Evolutionary conservation across 129 eudicot species (phyloP), one percentile per base, ranked within the genome.

Genomic region (Chrysanthemum seticuspe): DNA sequence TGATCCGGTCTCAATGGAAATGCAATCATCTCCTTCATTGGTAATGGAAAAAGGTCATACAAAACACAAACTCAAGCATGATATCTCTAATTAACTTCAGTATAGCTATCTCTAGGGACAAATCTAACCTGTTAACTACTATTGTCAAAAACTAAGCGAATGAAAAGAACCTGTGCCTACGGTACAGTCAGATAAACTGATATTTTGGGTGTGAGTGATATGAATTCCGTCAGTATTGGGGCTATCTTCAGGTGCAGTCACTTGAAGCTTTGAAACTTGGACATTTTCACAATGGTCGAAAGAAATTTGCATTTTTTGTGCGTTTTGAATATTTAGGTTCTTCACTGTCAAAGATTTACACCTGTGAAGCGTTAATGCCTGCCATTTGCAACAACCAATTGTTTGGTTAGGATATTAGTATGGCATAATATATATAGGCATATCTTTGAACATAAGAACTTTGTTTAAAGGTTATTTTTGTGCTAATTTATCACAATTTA

Each of bases 171-270:
- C 98, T 76, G 98, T 93, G 61, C 81, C 85, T 27, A 93, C 87
- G 40, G 29, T 27, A 13, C 73, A 73, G 70, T 49, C 67, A 1
- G 84, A 80, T 52, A 93, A 73, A 15, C 68, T 76, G 74, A 93
- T 87, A 48, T 87, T 84, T 60, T 87, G 78, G 15, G 96, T 90
- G 67, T 53, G 58, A 0, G 92, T 75, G 63, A 93, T 80, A 82
- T 93, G 98, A 53, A 93, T 81, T 78, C 98, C 98, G 59, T 93
- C 97, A 1, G 98, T 93, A 62, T 93, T 90, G 50, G 98, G 98
- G 74, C 98, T 89, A 16, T 81, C 76, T 62, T 40, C 87, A 0
- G 98, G 96, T 47, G 98, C 80, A n/a, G 34, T 74, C 44, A 90
- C 77, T 21, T 11, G 70, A 44, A 93, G 74, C 18, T 83, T 67